Conservation (phyloP, 306 rosid species). For the Casuarina glauca region DNA sequence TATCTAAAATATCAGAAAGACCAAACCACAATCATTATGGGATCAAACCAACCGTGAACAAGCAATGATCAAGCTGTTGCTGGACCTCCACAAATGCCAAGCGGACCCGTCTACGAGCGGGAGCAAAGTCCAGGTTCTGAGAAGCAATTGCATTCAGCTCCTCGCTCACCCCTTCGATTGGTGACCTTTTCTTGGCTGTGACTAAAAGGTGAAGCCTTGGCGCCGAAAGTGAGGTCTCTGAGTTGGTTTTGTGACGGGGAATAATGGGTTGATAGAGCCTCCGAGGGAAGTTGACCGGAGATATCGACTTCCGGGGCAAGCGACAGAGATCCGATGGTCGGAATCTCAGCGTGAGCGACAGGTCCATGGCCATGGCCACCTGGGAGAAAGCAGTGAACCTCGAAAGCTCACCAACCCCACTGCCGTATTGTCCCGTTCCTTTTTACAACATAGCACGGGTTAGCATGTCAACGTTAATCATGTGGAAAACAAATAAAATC, state of each 20-base stretch:
- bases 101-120: conserved; percentile 62
- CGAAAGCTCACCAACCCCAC: background rate
- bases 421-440: background rate
- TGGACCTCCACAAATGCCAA: conserved; percentile 58
- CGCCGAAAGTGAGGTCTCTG: background rate
- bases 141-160: conserved; percentile 57
- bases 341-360: conserved; percentile 29
- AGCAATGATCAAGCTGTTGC: conserved; percentile 60
- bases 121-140: conserved; percentile 63
- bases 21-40: background rate
- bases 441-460: background rate
- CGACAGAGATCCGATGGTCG: conserved; percentile 31
- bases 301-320: conserved; percentile 20
- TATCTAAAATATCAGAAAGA: background rate
- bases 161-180: conserved; percentile 51
- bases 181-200: conserved; percentile 34
- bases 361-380: conserved; percentile 23
- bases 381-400: background rate
- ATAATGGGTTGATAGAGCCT: conserved; percentile 23
- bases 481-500: background rate
- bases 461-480: background rate
- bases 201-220: conserved; percentile 25
- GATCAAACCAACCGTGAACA: conserved; percentile 56
- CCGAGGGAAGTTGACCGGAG: conserved; percentile 22
- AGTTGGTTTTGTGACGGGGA: conserved; percentile 11